Evolutionary conservation across 2,329 filamentous ascomycete species (phyloP).

Genomic region (Verticillium klebahnii): DNA sequence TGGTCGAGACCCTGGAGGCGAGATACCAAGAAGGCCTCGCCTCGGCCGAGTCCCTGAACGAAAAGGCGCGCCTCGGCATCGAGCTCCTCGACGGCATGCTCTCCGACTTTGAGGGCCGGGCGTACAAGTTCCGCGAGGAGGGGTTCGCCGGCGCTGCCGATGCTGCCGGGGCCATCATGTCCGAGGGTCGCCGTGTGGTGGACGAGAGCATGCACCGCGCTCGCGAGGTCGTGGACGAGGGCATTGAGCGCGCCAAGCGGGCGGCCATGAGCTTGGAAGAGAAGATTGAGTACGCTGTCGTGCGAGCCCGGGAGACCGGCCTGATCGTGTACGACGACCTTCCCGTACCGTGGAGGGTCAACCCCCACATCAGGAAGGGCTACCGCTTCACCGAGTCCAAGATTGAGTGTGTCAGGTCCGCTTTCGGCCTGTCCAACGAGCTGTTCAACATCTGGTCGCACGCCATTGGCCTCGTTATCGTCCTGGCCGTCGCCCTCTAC

Average conservation of each 20-base stretch:
- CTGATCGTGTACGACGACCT: slow-evolving; percentile 87
- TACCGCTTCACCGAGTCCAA: slow-evolving; percentile 95
- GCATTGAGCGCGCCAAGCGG: slow-evolving; percentile 74
- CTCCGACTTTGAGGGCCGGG: slow-evolving; percentile 76
- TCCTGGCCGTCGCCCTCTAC: slow-evolving; percentile 87
- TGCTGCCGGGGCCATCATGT: slow-evolving; percentile 68
- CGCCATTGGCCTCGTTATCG: slow-evolving; percentile 79
- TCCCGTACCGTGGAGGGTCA: slow-evolving; percentile 87
- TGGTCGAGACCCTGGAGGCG: slow-evolving; percentile 87
- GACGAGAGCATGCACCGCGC: slow-evolving; percentile 75
- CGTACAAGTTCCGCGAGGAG: slow-evolving; percentile 73
- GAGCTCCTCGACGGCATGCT: slow-evolving; percentile 82
- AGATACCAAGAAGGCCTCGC: slow-evolving; percentile 83
- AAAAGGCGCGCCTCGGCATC: slow-evolving; percentile 86
- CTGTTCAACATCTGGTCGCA: slow-evolving; percentile 98
- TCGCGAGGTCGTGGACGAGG: slow-evolving; percentile 72
- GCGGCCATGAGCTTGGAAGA: slow-evolving; percentile 80
- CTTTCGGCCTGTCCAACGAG: slow-evolving; percentile 86
- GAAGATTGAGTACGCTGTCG: slow-evolving; percentile 74
- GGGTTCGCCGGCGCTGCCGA: slow-evolving; percentile 64
- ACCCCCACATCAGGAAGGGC: slow-evolving; percentile 85
- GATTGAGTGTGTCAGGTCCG: slow-evolving; percentile 78
- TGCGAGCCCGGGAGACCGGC: slow-evolving; percentile 71
- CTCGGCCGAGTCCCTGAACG: slow-evolving; percentile 80
- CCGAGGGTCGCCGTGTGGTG: slow-evolving; percentile 72